Conservation (phyloP, 2,329 filamentous ascomycete species). For the Ampelomyces quisqualis region DNA sequence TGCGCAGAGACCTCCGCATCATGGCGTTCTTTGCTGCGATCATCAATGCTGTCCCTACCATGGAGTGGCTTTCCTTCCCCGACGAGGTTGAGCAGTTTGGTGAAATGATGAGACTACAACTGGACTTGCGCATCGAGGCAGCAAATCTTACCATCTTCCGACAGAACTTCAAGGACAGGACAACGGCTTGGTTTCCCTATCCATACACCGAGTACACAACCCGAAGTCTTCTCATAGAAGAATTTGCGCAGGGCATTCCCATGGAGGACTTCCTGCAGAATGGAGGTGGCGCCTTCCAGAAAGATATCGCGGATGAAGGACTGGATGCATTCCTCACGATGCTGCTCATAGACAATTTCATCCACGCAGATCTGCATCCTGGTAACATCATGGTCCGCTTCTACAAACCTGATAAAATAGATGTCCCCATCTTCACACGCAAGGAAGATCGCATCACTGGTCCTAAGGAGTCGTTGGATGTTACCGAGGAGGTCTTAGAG, state of each 20-base stretch:
- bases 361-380: constrained; percentile 93
- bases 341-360: constrained; percentile 95
- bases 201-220: constrained; percentile 92
- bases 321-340: constrained; percentile 95
- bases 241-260: constrained; percentile 93
- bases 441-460: constrained; percentile 38
- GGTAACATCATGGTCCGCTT: constrained; percentile 99
- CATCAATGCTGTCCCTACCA: constrained; percentile 85
- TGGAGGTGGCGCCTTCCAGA: constrained; percentile 87
- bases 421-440: constrained; percentile 57
- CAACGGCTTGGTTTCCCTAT: constrained; percentile 95
- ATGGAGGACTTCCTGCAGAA: constrained; percentile 86
- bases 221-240: constrained; percentile 87
- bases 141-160: constrained; percentile 87
- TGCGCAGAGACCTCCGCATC: constrained; percentile 87
- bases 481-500: constrained; percentile 82
- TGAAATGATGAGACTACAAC: constrained; percentile 97
- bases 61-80: constrained; percentile 95
- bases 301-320: constrained; percentile 92
- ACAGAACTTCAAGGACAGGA: constrained; percentile 82
- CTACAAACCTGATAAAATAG: constrained; percentile 76
- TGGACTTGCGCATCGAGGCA: constrained; percentile 92
- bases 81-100: constrained; percentile 94
- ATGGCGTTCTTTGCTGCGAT: constrained; percentile 87
- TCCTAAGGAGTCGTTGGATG: constrained; percentile 62